A percentile compares a stretch with the other conserved stretches of the same genome.
Evolutionary conservation across 176 grass and related monocot genomes (phyloP).

Genomic region (Saccharum officinarum): DNA sequence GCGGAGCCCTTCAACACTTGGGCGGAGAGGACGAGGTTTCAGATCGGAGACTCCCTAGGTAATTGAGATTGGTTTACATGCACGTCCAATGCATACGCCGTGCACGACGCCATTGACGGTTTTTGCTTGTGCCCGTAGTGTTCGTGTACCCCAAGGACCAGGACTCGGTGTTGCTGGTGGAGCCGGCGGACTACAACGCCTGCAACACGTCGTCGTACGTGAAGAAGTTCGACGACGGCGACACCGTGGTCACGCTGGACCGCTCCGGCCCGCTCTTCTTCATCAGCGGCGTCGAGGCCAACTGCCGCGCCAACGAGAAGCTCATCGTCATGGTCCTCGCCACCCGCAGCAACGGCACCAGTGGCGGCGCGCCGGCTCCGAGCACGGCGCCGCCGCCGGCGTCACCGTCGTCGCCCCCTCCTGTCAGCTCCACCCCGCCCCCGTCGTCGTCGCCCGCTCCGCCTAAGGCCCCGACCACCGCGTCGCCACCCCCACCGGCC

Average conservation of each 20-base stretch:
- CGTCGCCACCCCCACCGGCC: not conserved
- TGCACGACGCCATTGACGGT: not conserved
- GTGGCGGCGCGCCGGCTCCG: not conserved
- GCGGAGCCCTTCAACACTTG: conserved; percentile 56
- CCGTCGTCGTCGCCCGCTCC: conserved; percentile 1
- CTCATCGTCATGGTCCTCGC: conserved; percentile 66
- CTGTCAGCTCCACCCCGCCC: conserved; percentile 10
- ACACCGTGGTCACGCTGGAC: conserved; percentile 57
- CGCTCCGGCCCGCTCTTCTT: conserved; percentile 67
- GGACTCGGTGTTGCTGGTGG: conserved; percentile 73
- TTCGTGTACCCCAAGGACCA: conserved; percentile 55
- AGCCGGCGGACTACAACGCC: conserved; percentile 57
- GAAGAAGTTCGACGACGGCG: conserved; percentile 60
- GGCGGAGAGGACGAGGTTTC: conserved; percentile 58
- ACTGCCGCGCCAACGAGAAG: conserved; percentile 71
- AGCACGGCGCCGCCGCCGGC: not conserved
- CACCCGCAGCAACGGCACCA: conserved; percentile 19
- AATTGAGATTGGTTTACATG: not conserved
- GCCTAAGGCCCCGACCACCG: not conserved
- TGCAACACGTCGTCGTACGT: conserved; percentile 80
- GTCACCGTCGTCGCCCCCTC: conserved; percentile 12
- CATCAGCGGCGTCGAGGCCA: conserved; percentile 70
- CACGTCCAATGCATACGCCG: not conserved
- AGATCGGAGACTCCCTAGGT: conserved; percentile 61
- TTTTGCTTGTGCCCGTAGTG: conserved; percentile 20